Conservation (phyloP, 2,329 filamentous ascomycete species). For the Lecanicillium sp. region DNA sequence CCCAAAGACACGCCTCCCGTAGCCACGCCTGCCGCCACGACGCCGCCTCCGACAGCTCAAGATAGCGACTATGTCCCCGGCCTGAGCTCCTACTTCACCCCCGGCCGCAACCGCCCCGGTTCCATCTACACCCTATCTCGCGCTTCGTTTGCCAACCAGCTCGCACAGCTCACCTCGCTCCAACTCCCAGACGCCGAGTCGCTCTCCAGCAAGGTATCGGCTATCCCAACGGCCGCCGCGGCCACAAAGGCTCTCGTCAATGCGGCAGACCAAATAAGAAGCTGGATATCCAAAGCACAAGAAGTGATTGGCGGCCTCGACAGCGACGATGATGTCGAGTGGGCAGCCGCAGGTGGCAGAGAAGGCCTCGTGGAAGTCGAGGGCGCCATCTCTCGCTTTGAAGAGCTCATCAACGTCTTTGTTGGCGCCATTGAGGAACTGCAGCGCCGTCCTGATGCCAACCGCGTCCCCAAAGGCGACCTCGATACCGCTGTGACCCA, state of each 20-base stretch:
- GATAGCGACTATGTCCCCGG: conserved; percentile 40
- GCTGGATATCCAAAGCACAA: conserved; percentile 88
- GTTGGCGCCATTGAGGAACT: conserved; percentile 90
- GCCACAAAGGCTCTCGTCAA: conserved; percentile 77
- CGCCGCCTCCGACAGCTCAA: conserved; percentile 16
- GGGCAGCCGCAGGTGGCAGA: conserved; percentile 81
- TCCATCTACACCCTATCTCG: conserved; percentile 93
- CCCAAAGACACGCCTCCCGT: conserved; percentile 33
- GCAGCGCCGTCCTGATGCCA: conserved; percentile 71
- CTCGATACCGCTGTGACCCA: conserved; percentile 70
- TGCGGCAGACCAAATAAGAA: conserved; percentile 84
- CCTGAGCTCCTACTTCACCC: conserved; percentile 57
- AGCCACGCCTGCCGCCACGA: conserved; percentile 13
- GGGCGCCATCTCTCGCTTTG: conserved; percentile 73
- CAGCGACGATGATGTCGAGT: conserved; percentile 95
- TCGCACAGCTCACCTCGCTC: conserved; percentile 85
- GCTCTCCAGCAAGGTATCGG: conserved; percentile 73
- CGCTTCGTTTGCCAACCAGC: conserved; percentile 85
- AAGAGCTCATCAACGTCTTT: conserved; percentile 85
- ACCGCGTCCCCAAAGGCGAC: conserved; percentile 60
- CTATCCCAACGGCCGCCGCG: conserved; percentile 77
- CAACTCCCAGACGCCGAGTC: conserved; percentile 80
- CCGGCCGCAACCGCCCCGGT: conserved; percentile 60
- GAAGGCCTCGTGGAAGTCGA: conserved; percentile 71
- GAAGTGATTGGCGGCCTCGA: conserved; percentile 85